Percentiles rank a stretch among this genome's conserved stretches.
These are phyloP conservation scores for Solanum aculeatissimum DNA, from an alignment of 305 asterid species.

Conservation along the genomic window DNA sequence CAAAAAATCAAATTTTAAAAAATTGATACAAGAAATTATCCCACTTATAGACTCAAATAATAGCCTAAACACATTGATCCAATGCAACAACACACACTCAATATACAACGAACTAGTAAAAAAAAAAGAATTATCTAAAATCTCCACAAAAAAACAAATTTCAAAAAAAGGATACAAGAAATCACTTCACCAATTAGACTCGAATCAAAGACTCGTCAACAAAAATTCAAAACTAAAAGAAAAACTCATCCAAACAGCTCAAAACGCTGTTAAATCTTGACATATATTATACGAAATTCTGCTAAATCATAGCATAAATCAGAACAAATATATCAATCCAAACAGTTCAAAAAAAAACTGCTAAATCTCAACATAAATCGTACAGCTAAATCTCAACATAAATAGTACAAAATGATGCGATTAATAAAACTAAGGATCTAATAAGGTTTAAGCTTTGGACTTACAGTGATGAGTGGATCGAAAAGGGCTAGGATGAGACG, in stretches of 20 bases:
- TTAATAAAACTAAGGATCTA: background rate
- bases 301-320: too few species aligned
- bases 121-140: background rate
- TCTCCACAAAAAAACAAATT: background rate
- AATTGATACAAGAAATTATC: background rate
- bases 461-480: background rate
- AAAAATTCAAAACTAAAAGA: background rate
- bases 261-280: background rate
- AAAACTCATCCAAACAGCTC: background rate
- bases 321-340: background rate
- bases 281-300: background rate
- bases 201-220: background rate
- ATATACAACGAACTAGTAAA: background rate
- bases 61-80: background rate
- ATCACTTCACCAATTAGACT: background rate
- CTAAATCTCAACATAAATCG: background rate
- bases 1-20: background rate
- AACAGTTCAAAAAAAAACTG: background rate
- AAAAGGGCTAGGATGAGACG: background rate
- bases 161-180: background rate
- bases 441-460: background rate
- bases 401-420: background rate
- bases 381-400: background rate
- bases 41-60: background rate
- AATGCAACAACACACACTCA: background rate